Base-by-base conservation (phyloP, 2,329 filamentous ascomycete genomes). In the Stylonectria norvegica region DNA sequence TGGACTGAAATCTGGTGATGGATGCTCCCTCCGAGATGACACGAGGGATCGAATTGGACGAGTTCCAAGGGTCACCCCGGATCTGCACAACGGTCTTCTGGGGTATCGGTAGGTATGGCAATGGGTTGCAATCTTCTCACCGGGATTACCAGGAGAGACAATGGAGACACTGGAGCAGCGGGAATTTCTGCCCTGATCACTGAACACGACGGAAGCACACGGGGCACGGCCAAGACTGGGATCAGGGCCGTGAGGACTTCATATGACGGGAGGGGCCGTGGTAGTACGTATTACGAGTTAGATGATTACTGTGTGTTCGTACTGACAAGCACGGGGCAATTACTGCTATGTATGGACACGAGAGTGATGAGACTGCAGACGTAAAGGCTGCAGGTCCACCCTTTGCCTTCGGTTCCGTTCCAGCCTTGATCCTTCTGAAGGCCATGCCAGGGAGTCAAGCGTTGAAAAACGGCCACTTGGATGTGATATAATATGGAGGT, bases 31-130 rank as follows among this genome's bases (percentile, higher is more conserved):
- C 5, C 31, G 14, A 43, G 32, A 49, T 53, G 48, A 37, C 43
- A 53, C 40, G 44, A 48, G 50, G 43, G 50, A 43, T 45, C 47
- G 34, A 52, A 45, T 45, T 43, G 39, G 42, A 22, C 47, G 20
- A 45, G 44, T 47, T 35, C 23, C 50, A 57, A 45, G 47, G 53
- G 43, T 45, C 30, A 32, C 52, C 46, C 54, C 45, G 38, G 47
- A 49, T 54, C 48, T 50, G 45, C 48, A n/a, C 38, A 39, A 40
- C 14, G 42, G 37, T 32, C 31, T 25, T 43, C 36, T 41, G 18
- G 38, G 35, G 40, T 43, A 45, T 40, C 34, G 30, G 36, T 16
- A 40, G 36, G 31, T 39, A 43, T 31, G 33, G 45, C 7, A 29
- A 14, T 14, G 27, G 30, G n/a, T 5, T 32, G 17, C 17, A 7